Conservation (phyloP, 495 filamentous ascomycete genomes). For the Chaetomidium leptoderma region DNA sequence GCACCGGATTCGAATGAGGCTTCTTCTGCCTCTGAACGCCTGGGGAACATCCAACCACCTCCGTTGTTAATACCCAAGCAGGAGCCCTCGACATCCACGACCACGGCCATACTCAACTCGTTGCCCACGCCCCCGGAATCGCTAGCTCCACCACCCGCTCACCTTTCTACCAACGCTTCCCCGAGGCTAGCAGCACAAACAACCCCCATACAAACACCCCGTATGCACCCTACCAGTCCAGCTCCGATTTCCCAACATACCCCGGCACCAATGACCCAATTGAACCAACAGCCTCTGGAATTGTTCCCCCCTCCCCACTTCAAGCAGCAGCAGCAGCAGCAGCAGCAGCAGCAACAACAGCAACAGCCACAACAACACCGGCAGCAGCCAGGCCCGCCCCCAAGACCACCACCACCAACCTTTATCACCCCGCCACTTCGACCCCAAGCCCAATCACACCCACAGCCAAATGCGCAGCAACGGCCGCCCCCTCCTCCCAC, state of each 20-base stretch:
- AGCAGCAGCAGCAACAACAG: neutral
- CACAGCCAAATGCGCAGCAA: conserved; percentile 34
- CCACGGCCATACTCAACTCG: neutral
- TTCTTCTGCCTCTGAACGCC: conserved; percentile 13
- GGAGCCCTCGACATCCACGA: conserved; percentile 5
- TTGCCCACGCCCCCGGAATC: conserved; percentile 34
- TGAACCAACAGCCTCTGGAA: neutral
- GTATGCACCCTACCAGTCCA: conserved; percentile 20
- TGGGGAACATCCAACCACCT: conserved; percentile 21
- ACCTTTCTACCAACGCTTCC: conserved; percentile 17
- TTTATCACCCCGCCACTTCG: conserved; percentile 40
- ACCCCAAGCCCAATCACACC: conserved; percentile 4
- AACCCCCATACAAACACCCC: conserved; percentile 26
- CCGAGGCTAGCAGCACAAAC: conserved; percentile 15
- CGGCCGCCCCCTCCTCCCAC: conserved; percentile 35
- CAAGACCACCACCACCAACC: conserved; percentile 20
- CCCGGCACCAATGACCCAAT: neutral
- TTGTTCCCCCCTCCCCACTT: neutral
- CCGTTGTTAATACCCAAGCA: conserved; percentile 18
- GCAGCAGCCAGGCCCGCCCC: conserved; percentile 24
- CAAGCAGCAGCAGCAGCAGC: conserved; percentile 23
- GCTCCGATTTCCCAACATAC: conserved; percentile 3
- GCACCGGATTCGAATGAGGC: conserved; percentile 43
- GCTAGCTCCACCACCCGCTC: conserved; percentile 18
- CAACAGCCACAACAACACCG: conserved; percentile 20